Evolutionary conservation across 148 eudicot genomes (phyloP).

Genomic region (Pouteria glomerata): DNA sequence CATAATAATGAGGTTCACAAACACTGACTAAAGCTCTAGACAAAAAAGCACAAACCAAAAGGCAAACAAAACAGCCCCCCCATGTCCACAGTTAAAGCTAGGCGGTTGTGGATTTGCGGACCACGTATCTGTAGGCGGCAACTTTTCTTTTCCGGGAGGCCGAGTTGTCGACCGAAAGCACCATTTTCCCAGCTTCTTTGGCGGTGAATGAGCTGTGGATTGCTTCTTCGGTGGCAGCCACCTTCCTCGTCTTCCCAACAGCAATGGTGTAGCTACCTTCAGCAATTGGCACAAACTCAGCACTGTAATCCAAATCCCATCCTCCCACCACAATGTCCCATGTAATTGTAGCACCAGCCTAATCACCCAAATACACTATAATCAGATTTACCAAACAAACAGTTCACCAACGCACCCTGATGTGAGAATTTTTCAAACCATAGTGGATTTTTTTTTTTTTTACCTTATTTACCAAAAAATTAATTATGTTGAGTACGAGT

Average conservation of each 20-base stretch:
- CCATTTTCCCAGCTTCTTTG: slow-evolving; percentile 68
- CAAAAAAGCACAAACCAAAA: not conserved
- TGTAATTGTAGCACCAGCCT: slow-evolving; percentile 83
- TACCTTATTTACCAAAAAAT: too few species aligned
- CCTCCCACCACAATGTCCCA: slow-evolving; percentile 97
- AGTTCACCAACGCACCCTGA: too few species aligned
- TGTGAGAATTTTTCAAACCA: too few species aligned
- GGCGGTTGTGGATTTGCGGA: slow-evolving; percentile 42
- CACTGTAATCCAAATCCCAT: slow-evolving; percentile 93
- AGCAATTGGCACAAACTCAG: slow-evolving; percentile 68
- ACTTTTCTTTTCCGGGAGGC: slow-evolving; percentile 70
- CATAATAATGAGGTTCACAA: not conserved
- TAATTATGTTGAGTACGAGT: too few species aligned
- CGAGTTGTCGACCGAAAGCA: slow-evolving; percentile 78
- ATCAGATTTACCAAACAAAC: not conserved
- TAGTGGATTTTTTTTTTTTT: too few species aligned
- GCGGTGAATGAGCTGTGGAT: slow-evolving; percentile 65
- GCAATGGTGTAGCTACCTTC: slow-evolving; percentile 70
- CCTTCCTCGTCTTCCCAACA: slow-evolving; percentile 58
- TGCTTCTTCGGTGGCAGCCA: slow-evolving; percentile 48
- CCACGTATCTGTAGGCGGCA: slow-evolving; percentile 77
- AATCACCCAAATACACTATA: not conserved
- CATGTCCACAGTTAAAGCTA: not conserved
- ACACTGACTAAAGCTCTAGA: not conserved
- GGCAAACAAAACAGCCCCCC: not conserved